Evolutionary conservation across 2,329 filamentous ascomycete species (phyloP), one percentile per base, ranked within the genome.

Genomic region (Claviceps sp.): DNA sequence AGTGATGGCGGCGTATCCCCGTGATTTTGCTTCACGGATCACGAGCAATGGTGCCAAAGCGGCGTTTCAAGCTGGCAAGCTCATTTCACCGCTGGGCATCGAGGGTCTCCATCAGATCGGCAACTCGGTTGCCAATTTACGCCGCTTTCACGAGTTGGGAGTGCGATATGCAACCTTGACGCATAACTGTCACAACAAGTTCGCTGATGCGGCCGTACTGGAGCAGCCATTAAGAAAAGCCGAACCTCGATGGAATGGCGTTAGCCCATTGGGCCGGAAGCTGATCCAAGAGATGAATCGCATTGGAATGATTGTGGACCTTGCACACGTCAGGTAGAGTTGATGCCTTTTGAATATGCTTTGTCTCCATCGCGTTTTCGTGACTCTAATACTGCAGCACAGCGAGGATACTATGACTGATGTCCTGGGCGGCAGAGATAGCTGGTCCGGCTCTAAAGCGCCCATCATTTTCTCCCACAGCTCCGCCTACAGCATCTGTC

Each of bases 81-180:
- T 94, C 48, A 85, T 93, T 17, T 48, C 45, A 5, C 86, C 87
- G 0, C 70, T 91, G 4, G 87, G 84, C 2, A 80, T 94, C 50
- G 89, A 95, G 69, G 91, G 91, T 3, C 77, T 96, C 7, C 91
- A 97, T 63, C 91, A 95, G 61, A 94, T 97, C 59, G 90, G 88
- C 53, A 95, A 96, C 68, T 86, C 82, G 1, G 73, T 83, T 23
- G 76, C 85, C 42, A 89, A 82, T 51, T 72, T 97, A 9, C 82
- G 91, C 6, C 74, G 80, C 23, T 95, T 84, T 66, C 74, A 93
- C 65, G 72, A 77, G 2, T 74, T 95, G 2, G 91, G 91, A 1
- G 89, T 90, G 5, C 82, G 88, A 48, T 96, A 96, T 61, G 83
- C 84, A 17, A 96, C 90, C 0, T 71, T 97, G 16, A 95, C 88